phyloP scores from a whole-genome alignment of 495 filamentous ascomycete species.

The Penicillium herquei region DNA sequence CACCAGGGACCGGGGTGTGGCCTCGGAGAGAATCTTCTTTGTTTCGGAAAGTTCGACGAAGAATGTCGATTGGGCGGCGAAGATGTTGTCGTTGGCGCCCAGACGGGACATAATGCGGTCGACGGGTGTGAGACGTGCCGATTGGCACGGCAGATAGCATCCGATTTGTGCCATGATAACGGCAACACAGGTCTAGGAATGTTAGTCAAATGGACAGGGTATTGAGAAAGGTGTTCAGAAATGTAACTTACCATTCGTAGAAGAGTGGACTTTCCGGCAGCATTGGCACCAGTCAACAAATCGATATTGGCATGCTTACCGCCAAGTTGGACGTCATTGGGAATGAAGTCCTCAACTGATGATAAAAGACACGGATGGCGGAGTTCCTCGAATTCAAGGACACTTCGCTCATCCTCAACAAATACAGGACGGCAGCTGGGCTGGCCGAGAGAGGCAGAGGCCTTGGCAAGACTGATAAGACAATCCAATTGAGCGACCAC shows the following conservation, averaged over 20 bases:
- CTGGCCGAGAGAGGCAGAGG: conserved; percentile 76
- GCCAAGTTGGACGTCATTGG: conserved; percentile 88
- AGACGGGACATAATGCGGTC: conserved; percentile 99
- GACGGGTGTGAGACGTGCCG: conserved; percentile 83
- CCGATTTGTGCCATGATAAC: conserved; percentile 99
- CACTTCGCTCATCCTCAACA: conserved; percentile 76
- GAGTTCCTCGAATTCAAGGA: conserved; percentile 87
- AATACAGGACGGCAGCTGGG: conserved; percentile 88
- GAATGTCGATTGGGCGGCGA: conserved; percentile 96
- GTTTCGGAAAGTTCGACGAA: conserved; percentile 98
- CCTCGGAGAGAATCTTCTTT: conserved; percentile 96
- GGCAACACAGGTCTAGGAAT: conserved; percentile 74
- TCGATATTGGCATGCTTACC: conserved; percentile 79
- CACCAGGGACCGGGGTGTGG: conserved; percentile 89
- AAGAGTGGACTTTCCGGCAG: conserved; percentile 97
- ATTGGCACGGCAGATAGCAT: conserved; percentile 82
- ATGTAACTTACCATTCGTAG: conserved; percentile 76
- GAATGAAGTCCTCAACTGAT: conserved; percentile 91
- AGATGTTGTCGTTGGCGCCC: conserved; percentile 98
- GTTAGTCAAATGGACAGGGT: conserved; percentile 5
- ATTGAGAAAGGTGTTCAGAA: background rate
- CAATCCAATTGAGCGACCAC: conserved; percentile 93
- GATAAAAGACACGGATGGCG: conserved; percentile 92
- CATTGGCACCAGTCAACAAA: conserved; percentile 93
- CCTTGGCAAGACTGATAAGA: conserved; percentile 85